Percentiles rank a stretch among this genome's conserved stretches.
Conservation (phyloP, 345 rosid species). For the Sisymbrium altissimum region DNA sequence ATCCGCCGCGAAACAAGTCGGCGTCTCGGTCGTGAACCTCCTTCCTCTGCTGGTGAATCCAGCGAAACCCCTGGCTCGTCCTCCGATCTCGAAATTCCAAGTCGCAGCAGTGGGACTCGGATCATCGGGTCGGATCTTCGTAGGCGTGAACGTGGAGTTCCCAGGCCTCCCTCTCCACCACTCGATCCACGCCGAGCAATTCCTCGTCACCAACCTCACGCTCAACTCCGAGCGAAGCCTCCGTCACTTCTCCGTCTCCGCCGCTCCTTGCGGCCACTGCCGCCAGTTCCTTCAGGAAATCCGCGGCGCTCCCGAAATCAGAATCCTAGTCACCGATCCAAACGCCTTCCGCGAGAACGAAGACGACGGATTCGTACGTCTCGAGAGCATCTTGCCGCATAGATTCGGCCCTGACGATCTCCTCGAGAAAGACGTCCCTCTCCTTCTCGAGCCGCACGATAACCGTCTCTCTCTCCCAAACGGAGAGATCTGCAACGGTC, state of each 20-base stretch:
- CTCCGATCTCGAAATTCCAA: conserved; percentile 69
- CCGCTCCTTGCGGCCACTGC: conserved; percentile 95
- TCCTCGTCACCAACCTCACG: conserved; percentile 70
- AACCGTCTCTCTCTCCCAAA: conserved; percentile 38
- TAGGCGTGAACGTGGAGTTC: conserved; percentile 78
- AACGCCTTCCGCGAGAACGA: conserved; percentile 6
- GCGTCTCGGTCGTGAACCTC: not conserved
- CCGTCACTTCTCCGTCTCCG: conserved; percentile 57
- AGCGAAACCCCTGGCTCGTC: conserved; percentile 44
- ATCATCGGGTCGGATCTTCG: conserved; percentile 67
- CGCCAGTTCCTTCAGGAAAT: conserved; percentile 86
- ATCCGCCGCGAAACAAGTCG: not conserved
- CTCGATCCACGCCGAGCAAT: conserved; percentile 89
- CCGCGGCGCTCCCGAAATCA: conserved; percentile 49
- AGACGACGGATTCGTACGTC: conserved; percentile 29
- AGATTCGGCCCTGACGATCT: conserved; percentile 78
- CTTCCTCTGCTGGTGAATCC: not conserved
- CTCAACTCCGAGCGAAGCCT: conserved; percentile 57
- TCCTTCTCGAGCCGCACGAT: conserved; percentile 56
- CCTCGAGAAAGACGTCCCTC: conserved; percentile 52
- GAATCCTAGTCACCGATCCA: conserved; percentile 30
- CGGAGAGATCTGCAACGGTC: conserved; percentile 5
- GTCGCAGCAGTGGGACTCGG: conserved; percentile 72
- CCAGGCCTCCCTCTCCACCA: conserved; percentile 85
- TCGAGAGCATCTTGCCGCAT: conserved; percentile 56